These are phyloP conservation scores for Licmophora abbreviata DNA, from an alignment of 108 stramenopile species.

Conservation along the genomic window DNA sequence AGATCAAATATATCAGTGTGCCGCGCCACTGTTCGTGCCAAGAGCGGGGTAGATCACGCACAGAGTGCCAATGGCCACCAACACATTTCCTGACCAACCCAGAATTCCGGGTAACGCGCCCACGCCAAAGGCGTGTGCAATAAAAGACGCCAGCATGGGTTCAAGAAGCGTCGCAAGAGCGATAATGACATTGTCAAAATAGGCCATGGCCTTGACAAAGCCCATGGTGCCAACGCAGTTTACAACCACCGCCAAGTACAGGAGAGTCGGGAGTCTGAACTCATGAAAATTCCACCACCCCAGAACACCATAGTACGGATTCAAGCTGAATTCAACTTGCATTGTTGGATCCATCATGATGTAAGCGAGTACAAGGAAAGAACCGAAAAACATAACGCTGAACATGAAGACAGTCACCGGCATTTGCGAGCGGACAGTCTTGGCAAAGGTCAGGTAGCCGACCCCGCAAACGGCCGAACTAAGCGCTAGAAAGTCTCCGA, in stretches of 20 bases:
- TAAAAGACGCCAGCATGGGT: conserved; percentile 28
- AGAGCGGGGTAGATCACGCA: conserved; percentile 29
- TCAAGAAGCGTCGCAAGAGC: conserved; percentile 29
- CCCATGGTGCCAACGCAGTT: conserved; percentile 56
- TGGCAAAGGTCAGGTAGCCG: conserved; percentile 37
- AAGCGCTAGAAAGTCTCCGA: conserved; percentile 49
- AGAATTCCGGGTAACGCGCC: conserved; percentile 26
- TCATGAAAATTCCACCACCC: conserved; percentile 28
- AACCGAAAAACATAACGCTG: conserved; percentile 32
- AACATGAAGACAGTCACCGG: conserved; percentile 52
- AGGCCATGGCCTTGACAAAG: conserved; percentile 53
- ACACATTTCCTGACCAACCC: conserved; percentile 35
- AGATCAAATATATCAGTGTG: too few species aligned
- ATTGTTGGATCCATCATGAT: conserved; percentile 12
- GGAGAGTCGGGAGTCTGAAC: conserved; percentile 40
- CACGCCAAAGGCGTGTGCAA: conserved; percentile 16
- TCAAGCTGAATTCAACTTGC: conserved; percentile 16
- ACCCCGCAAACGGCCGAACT: conserved; percentile 20
- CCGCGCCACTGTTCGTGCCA: too few species aligned
- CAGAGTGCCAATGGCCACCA: conserved; percentile 31
- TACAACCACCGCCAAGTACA: conserved; percentile 38
- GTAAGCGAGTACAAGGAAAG: conserved; percentile 21
- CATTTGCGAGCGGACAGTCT: conserved; percentile 25
- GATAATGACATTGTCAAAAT: conserved; percentile 54
- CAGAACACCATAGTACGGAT: conserved; percentile 36